Evolutionary conservation across 495 filamentous ascomycete genomes (phyloP).

Genomic region (Parachaetomium inaequale): DNA sequence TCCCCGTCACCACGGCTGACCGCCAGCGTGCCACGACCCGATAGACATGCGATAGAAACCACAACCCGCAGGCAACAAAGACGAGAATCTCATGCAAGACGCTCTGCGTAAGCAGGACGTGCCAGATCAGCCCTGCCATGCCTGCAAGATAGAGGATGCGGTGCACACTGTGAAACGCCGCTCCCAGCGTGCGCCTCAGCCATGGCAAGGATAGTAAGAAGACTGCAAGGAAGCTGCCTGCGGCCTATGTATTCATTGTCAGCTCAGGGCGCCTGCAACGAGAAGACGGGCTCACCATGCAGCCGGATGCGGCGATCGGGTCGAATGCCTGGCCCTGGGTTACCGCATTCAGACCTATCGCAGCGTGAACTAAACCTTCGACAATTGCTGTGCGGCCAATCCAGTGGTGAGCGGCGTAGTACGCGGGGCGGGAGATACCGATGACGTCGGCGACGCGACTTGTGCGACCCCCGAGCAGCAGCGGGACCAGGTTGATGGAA

Average conservation of each 20-base stretch:
- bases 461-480: slow-evolving; percentile 3
- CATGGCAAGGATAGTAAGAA: slow-evolving; percentile 8
- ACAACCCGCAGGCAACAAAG: slow-evolving; percentile 3
- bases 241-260: slow-evolving; percentile 1
- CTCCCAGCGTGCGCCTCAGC: neutral
- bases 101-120: slow-evolving; percentile 4
- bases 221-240: slow-evolving; percentile 1
- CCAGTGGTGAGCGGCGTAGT: slow-evolving; percentile 5
- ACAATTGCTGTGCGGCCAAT: slow-evolving; percentile 3
- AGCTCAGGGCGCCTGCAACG: slow-evolving; percentile 2
- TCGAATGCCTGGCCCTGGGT: neutral
- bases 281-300: slow-evolving; percentile 1
- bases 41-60: neutral
- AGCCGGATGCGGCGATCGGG: slow-evolving; percentile 5
- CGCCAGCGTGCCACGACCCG: neutral
- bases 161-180: slow-evolving; percentile 4
- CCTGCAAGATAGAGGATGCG: slow-evolving; percentile 4
- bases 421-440: neutral
- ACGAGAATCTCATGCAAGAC: slow-evolving; percentile 3
- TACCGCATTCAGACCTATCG: neutral
- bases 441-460: slow-evolving; percentile 1
- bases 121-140: slow-evolving; percentile 1
- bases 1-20: slow-evolving; percentile 1
- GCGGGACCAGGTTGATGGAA: slow-evolving; percentile 8
- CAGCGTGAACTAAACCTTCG: slow-evolving; percentile 1